These are phyloP conservation scores for Suhomyces maxii DNA, from an alignment of 1,139 yeast species.

Conservation along the genomic window DNA sequence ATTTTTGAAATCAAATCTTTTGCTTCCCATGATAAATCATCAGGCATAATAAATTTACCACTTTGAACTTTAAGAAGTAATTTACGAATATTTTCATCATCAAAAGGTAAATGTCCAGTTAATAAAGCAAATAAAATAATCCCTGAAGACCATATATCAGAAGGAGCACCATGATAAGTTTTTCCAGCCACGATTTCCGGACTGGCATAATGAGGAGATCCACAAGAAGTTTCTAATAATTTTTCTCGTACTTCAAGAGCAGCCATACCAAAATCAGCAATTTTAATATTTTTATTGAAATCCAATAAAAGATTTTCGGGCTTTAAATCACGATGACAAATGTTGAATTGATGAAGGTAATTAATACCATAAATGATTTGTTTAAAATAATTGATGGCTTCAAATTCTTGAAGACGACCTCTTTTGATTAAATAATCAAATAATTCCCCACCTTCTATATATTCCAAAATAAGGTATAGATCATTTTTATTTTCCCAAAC, in stretches of 20 bases:
- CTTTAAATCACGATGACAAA: slow-evolving; percentile 92
- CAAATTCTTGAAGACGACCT: slow-evolving; percentile 85
- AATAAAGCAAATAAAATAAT: slow-evolving; percentile 88
- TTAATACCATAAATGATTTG: slow-evolving; percentile 91
- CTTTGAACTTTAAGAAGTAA: slow-evolving; percentile 85
- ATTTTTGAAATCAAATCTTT: slow-evolving; percentile 80
- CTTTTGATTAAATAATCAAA: slow-evolving; percentile 87
- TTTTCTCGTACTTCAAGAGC: slow-evolving; percentile 87
- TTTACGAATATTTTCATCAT: slow-evolving; percentile 89
- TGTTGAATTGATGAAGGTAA: slow-evolving; percentile 91
- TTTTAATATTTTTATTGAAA: slow-evolving; percentile 83
- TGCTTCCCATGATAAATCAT: slow-evolving; percentile 76
- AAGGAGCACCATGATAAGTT: slow-evolving; percentile 93
- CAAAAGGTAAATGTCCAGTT: slow-evolving; percentile 95
- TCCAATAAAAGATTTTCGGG: slow-evolving; percentile 92
- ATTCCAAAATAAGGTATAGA: slow-evolving; percentile 84
- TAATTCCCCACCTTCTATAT: slow-evolving; percentile 96
- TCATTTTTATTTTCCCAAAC: slow-evolving; percentile 99
- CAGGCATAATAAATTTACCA: slow-evolving; percentile 85
- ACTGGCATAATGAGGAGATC: slow-evolving; percentile 97
- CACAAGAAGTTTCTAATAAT: slow-evolving; percentile 91
- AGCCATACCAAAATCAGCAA: slow-evolving; percentile 99
- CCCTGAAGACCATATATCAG: slow-evolving; percentile 99
- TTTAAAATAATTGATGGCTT: slow-evolving; percentile 86
- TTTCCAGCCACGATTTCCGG: slow-evolving; percentile 97